These are phyloP conservation scores for Lasiodiplodia citricola DNA, from an alignment of 2,329 filamentous ascomycete species.

Conservation along the genomic window DNA sequence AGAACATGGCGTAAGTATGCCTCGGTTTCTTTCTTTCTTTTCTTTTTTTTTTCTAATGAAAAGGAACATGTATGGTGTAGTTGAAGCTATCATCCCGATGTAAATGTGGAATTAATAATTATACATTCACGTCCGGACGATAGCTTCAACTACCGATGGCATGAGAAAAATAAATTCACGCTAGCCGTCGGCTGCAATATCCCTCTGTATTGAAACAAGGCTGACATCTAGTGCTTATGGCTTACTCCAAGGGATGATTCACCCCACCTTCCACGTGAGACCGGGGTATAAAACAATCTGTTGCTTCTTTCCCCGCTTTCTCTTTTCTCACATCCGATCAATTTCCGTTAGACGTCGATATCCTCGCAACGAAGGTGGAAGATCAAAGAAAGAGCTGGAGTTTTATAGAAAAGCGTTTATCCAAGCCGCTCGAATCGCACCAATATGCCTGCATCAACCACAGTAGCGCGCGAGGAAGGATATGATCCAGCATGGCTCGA, in stretches of 20 bases:
- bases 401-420: neutral
- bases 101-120: too few species aligned
- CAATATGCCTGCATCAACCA: neutral
- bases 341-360: neutral
- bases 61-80: too few species aligned
- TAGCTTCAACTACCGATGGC: too few species aligned
- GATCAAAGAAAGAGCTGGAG: neutral
- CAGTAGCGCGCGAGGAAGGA: neutral
- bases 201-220: too few species aligned
- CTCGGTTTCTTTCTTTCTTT: too few species aligned
- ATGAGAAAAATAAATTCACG: too few species aligned
- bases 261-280: neutral
- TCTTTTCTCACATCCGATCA: neutral
- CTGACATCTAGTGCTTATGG: neutral
- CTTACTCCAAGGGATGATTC: neutral
- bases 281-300: neutral
- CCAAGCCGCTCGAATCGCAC: neutral
- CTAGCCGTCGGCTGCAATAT: too few species aligned
- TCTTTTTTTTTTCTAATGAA: too few species aligned
- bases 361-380: neutral
- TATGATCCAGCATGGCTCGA: slow-evolving; percentile 9
- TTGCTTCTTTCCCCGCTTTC: neutral
- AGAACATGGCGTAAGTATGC: too few species aligned
- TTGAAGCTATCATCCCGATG: too few species aligned
- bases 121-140: too few species aligned